Evolutionary conservation across 257 asterid species (phyloP).

Genomic region (Solanum etuberosum): DNA sequence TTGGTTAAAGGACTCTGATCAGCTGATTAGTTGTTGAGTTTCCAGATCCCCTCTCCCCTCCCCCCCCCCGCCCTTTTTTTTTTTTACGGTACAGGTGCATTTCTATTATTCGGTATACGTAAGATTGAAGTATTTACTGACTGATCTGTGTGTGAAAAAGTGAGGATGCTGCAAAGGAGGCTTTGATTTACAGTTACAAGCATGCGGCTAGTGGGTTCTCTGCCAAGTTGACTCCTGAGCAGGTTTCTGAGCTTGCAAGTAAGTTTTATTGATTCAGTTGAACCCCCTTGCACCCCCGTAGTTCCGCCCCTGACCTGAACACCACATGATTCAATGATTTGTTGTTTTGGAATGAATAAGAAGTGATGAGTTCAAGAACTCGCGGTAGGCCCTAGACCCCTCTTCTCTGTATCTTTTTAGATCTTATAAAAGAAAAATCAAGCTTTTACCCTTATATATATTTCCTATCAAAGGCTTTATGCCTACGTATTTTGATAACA

Average conservation of each 20-base stretch:
- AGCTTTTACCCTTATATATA: background rate
- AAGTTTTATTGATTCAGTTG: background rate
- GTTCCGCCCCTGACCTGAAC: background rate
- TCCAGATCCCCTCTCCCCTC: too few species aligned
- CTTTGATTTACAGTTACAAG: constrained; percentile 6
- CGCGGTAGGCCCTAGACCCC: background rate
- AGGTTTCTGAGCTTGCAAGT: constrained; percentile 6
- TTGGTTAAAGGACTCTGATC: background rate
- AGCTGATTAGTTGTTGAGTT: background rate
- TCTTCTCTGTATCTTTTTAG: background rate
- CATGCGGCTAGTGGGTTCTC: constrained; percentile 6
- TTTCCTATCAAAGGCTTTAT: background rate
- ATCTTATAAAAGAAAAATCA: background rate
- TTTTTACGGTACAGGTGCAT: background rate
- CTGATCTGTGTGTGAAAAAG: background rate
- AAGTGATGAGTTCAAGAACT: background rate
- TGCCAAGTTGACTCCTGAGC: constrained; percentile 14
- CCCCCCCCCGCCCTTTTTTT: too few species aligned
- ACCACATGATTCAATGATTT: background rate
- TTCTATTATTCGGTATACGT: background rate
- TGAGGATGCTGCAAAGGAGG: constrained; percentile 13
- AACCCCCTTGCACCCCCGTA: background rate
- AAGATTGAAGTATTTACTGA: background rate
- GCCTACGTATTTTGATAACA: background rate
- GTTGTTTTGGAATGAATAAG: background rate